A percentile compares a stretch with the other conserved stretches of the same genome.
phyloP scores from a whole-genome alignment of 768 basidiomycete species.

The Rhodotorula toruloides region DNA sequence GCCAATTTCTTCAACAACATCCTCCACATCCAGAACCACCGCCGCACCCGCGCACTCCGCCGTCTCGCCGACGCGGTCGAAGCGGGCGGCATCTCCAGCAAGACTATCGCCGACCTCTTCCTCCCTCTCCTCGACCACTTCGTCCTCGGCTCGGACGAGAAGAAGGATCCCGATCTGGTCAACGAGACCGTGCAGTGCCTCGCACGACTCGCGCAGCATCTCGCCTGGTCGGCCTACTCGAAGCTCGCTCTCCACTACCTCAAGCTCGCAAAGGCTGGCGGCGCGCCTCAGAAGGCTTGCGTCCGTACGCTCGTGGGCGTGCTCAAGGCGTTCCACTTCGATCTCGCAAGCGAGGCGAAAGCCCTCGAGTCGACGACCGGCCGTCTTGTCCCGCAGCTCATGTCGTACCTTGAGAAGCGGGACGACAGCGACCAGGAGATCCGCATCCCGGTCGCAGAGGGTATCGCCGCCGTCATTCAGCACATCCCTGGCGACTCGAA shows the following conservation, averaged over 20 bases:
- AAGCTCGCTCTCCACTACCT: slow-evolving; percentile 74
- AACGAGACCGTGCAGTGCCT: slow-evolving; percentile 80
- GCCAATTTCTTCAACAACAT: slow-evolving; percentile 97
- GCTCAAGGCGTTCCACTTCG: slow-evolving; percentile 86
- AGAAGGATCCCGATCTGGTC: slow-evolving; percentile 72
- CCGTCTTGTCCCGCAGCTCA: slow-evolving; percentile 71
- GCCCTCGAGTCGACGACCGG: slow-evolving; percentile 49
- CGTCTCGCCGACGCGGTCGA: slow-evolving; percentile 39
- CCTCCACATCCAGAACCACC: slow-evolving; percentile 75
- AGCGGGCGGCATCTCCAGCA: slow-evolving; percentile 61
- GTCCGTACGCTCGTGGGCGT: slow-evolving; percentile 78
- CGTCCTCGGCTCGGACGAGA: slow-evolving; percentile 55
- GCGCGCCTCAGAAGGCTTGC: slow-evolving; percentile 65
- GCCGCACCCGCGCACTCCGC: slow-evolving; percentile 37
- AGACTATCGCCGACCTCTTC: slow-evolving; percentile 71
- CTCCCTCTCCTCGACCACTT: slow-evolving; percentile 81
- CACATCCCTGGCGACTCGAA: slow-evolving; percentile 64
- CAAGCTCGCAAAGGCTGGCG: slow-evolving; percentile 58
- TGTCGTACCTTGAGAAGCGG: slow-evolving; percentile 73
- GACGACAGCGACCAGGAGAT: slow-evolving; percentile 71
- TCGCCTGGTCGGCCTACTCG: slow-evolving; percentile 81
- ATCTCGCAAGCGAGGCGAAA: slow-evolving; percentile 57
- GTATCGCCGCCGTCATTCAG: slow-evolving; percentile 75
- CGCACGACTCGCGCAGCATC: slow-evolving; percentile 67
- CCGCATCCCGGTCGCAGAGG: slow-evolving; percentile 80